Evolutionary conservation across 2,329 filamentous ascomycete species (phyloP), one percentile per base, ranked within the genome.

Genomic region (Curvularia sp.): DNA sequence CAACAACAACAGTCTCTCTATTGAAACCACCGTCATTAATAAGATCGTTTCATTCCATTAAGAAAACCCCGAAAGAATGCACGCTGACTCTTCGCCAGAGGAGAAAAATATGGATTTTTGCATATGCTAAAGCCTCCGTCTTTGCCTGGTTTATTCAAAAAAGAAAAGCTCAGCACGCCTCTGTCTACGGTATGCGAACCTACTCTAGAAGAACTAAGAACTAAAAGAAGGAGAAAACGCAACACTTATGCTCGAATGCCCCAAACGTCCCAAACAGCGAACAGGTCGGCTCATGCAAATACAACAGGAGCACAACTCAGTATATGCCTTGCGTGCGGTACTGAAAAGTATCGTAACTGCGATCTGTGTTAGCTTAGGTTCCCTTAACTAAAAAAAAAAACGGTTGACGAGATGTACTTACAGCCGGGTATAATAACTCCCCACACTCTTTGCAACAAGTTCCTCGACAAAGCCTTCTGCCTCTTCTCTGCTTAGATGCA

Each of bases 321-420:
- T 94, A 94, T 78, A 94, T 94, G 67, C 91, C 91, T 78, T 94
- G 91, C 34, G 91, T 93, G 72, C 91, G 87, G 79, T 94, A 94
- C 80, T 94, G 91, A 80, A 93, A 94, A 61, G 90, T 92, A 78
- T 93, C 90, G 72, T 93, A 92, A 78, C 89, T 92, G 61, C 9
- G 28, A n/a, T 30, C 3, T 3, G 28, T 28, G 55, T 71, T 49
- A 75, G n/a, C 36, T n/a, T 25, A 12, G 8, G 2, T 21, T 19
- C 18, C 23, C 13, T 15, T 13, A 25, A 18, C 7, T 27, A 6
- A 25, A 21, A 5, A 28, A 21, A 12, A n/a, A 41, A 3, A 27
- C 7, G 25, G 15, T 43, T 7, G 23, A 2, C 19, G 8, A 23
- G 15, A 25, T 21, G 34, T 25, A 75, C 89, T 82, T 80, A 93